Evolutionary conservation across 2,329 filamentous ascomycete genomes (phyloP).

Genomic region (Sphaceloma murrayae): DNA sequence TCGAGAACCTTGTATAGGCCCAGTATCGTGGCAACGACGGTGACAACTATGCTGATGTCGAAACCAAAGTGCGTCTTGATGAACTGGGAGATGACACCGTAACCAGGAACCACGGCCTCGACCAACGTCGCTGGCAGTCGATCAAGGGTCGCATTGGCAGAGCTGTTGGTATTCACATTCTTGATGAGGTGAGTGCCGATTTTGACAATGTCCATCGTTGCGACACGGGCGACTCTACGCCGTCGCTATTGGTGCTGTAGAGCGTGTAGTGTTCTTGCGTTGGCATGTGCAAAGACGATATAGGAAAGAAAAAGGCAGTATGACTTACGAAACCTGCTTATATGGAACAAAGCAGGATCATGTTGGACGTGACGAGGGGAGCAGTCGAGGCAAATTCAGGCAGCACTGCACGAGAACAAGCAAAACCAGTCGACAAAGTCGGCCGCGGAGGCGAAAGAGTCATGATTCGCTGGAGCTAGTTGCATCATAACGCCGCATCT

Average conservation of each 20-base stretch:
- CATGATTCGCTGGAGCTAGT: slow-evolving; percentile 5
- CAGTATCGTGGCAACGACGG: slow-evolving; percentile 35
- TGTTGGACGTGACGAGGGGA: slow-evolving; percentile 8
- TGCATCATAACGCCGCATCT: slow-evolving; percentile 1
- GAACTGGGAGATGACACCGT: slow-evolving; percentile 39
- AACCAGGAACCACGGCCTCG: slow-evolving; percentile 44
- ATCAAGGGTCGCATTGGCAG: slow-evolving; percentile 27
- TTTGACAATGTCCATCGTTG: slow-evolving; percentile 19
- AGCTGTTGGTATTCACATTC: slow-evolving; percentile 13
- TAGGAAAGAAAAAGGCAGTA: not conserved
- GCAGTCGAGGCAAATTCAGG: slow-evolving; percentile 6
- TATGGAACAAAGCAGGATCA: too few species aligned
- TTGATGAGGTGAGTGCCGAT: slow-evolving; percentile 13
- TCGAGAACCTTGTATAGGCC: slow-evolving; percentile 32
- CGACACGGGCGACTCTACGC: too few species aligned
- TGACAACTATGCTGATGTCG: slow-evolving; percentile 41
- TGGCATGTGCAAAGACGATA: not conserved
- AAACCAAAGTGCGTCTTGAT: slow-evolving; percentile 36
- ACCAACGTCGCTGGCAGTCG: slow-evolving; percentile 35
- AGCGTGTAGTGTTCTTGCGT: not conserved
- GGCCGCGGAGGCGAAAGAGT: not conserved
- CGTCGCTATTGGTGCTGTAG: too few species aligned
- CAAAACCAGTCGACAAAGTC: not conserved
- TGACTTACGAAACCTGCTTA: slow-evolving; percentile 7
- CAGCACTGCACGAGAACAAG: slow-evolving; percentile 1